Percentiles rank a stretch among this genome's conserved stretches.
Evolutionary conservation across 1,284 basidiomycete species (phyloP).

Genomic region (Melampsora larici-populina): DNA sequence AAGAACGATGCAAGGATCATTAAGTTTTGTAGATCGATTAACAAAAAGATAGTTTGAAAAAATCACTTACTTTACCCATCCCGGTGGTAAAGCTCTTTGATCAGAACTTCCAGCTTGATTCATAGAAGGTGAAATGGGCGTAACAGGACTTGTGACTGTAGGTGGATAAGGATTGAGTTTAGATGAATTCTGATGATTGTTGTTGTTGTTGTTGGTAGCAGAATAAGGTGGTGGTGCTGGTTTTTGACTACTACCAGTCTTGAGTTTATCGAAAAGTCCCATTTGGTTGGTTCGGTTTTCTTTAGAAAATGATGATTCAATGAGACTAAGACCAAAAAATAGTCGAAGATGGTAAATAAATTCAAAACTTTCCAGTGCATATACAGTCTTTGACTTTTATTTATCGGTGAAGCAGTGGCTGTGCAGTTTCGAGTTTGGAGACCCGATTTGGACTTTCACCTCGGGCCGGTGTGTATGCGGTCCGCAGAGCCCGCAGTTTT

Average conservation of each 20-base stretch:
- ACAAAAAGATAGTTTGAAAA: neutral
- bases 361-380: no score
- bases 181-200: no score
- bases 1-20: neutral
- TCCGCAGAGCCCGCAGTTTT: no score
- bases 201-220: neutral
- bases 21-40: neutral
- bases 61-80: slow-evolving; percentile 34
- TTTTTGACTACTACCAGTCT: neutral
- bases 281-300: neutral
- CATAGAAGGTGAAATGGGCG: neutral
- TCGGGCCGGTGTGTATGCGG: no score
- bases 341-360: no score
- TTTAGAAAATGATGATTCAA: neutral
- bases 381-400: no score
- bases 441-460: no score
- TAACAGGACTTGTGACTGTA: neutral
- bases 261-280: slow-evolving; percentile 22
- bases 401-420: no score
- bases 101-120: neutral
- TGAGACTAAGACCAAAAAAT: no score
- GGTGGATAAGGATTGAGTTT: neutral
- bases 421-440: no score
- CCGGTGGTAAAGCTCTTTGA: slow-evolving; percentile 17
- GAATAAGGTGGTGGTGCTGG: neutral